A percentile compares a stretch with the other conserved stretches of the same genome.
Conservation (phyloP, 108 stramenopile species). For the Nannochloropsis oceanica region DNA sequence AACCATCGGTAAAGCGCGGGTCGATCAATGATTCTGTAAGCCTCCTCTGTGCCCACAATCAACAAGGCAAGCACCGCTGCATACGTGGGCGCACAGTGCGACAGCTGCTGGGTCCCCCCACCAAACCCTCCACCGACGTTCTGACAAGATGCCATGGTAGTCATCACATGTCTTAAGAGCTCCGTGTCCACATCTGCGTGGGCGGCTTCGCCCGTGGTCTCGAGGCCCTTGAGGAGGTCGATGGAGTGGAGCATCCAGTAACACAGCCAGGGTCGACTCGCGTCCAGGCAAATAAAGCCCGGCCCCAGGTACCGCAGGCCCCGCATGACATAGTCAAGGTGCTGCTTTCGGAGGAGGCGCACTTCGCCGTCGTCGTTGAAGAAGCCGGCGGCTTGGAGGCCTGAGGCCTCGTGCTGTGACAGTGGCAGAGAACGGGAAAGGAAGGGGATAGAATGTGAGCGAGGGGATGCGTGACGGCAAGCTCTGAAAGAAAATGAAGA, state of each 20-base stretch:
- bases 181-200: neutral
- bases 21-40: conserved; percentile 28
- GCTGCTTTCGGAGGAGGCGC: conserved; percentile 38
- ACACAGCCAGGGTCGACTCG: conserved; percentile 86
- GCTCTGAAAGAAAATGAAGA: no score
- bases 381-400: neutral
- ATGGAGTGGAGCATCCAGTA: conserved; percentile 87
- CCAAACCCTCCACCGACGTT: conserved; percentile 69
- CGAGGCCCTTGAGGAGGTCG: conserved; percentile 60
- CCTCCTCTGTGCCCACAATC: conserved; percentile 23
- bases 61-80: conserved; percentile 46
- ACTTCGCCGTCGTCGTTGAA: neutral
- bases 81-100: conserved; percentile 90
- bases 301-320: conserved; percentile 27
- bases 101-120: conserved; percentile 76
- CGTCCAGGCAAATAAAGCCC: conserved; percentile 69
- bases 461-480: no score
- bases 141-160: conserved; percentile 49
- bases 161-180: conserved; percentile 34
- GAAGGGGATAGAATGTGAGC: no score
- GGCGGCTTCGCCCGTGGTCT: neutral
- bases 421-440: no score
- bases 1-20: conserved; percentile 38
- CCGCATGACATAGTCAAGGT: conserved; percentile 34
- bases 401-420: no score